Evolutionary conservation across 2,329 filamentous ascomycete genomes (phyloP), one percentile per base, ranked within the genome.

Genomic region (Metarhizium robertsii): DNA sequence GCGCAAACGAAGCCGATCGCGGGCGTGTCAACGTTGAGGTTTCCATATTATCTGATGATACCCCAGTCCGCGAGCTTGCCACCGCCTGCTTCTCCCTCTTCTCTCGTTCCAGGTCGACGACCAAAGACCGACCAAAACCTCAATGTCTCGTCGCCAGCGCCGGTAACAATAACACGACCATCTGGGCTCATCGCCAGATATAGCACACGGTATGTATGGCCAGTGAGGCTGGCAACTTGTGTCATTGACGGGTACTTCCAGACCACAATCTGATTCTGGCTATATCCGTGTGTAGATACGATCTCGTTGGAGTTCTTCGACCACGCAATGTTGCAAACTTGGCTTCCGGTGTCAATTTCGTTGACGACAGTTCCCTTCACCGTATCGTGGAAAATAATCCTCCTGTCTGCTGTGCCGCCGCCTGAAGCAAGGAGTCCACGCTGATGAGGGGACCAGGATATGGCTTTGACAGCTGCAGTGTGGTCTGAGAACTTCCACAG

Each of bases 181-280:
- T 97, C 92, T 1, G 94, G 94, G 66, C 92, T 96, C 91, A 97
- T 97, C 36, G 92, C 92, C 53, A 99, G 79, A 69, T 97, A 99
- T 3, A 99, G 78, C 13, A 99, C 94, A 66, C 94, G 87, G 71
- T 95, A 97, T 1, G 94, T 99, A 70, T 99, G 94, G 0, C 94
- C 94, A 0, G 94, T 99, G 49, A 99, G 77, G 62, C 90, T 95
- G 45, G 90, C 92, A 8, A 99, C 91, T 69, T 97, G 94, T 51
- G 90, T 90, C 94, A 99, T 97, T 62, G 87, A 92, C 1, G 94
- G 94, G 67, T 99, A 99, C 67, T 99, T 99, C 94, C 94, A 99
- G 55, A 99, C 90, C 42, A 97, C 92, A 64, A 99, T 96, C 71
- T 97, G 94, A 69, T 99, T 96, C 68, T 99, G 94, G 62, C 87